These are phyloP conservation scores for Oemleria cerasiformis DNA, from an alignment of 306 rosid genomes.

Conservation along the genomic window DNA sequence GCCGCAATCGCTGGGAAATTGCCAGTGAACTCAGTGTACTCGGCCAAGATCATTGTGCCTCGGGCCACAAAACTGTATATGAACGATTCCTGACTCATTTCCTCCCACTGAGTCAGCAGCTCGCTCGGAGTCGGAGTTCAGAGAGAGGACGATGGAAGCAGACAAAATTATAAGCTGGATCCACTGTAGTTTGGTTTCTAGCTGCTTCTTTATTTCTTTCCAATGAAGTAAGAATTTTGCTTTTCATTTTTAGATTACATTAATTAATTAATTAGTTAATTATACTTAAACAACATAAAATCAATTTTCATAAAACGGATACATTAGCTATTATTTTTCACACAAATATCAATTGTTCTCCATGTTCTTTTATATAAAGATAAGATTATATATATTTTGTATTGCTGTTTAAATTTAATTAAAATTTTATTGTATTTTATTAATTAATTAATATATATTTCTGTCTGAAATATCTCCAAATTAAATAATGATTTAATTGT, in stretches of 20 bases:
- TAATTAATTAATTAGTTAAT: neutral
- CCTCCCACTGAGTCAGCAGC: conserved; percentile 17
- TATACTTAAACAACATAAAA: neutral
- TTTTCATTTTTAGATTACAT: neutral
- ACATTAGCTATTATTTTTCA: too few relatives aligned
- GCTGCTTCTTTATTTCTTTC: conserved; percentile 3
- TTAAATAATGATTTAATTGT: too few relatives aligned
- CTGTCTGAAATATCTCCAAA: too few relatives aligned
- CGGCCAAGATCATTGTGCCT: conserved; percentile 86
- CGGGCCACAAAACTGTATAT: conserved; percentile 90
- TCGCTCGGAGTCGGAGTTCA: neutral
- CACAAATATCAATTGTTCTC: too few relatives aligned
- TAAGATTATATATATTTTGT: too few relatives aligned
- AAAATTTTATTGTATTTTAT: too few relatives aligned
- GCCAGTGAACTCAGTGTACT: conserved; percentile 91
- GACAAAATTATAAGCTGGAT: neutral
- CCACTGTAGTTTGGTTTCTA: too few relatives aligned
- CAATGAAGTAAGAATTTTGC: neutral
- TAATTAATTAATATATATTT: too few relatives aligned
- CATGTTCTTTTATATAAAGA: too few relatives aligned
- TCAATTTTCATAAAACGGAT: too few relatives aligned
- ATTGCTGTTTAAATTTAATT: too few relatives aligned
- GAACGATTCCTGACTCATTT: conserved; percentile 81
- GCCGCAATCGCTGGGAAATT: conserved; percentile 93
- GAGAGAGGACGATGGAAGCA: neutral